phyloP scores from a whole-genome alignment of 371 early-diverging fungal genomes.

The Mucor plumbeus region DNA sequence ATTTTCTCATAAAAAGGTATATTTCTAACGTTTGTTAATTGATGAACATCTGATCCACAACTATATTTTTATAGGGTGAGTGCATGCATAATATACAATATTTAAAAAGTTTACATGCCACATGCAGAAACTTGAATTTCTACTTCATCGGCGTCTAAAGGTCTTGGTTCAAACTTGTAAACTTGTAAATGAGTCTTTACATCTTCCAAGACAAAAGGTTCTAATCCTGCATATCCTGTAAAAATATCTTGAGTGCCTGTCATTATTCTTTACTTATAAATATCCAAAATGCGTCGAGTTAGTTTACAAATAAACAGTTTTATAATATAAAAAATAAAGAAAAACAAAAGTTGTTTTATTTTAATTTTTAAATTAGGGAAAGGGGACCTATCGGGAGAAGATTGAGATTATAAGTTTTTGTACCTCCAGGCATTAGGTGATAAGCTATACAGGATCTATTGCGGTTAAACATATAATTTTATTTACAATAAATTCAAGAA shows the following conservation, averaged over 20 bases:
- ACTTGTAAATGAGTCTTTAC: conserved; percentile 36
- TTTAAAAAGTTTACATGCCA: conserved; percentile 49
- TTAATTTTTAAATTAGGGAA: no score
- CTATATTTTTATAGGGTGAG: conserved; percentile 17
- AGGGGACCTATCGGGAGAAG: no score
- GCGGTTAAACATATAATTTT: no score
- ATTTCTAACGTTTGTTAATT: conserved; percentile 37
- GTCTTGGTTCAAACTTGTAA: conserved; percentile 49
- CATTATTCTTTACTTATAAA: not conserved
- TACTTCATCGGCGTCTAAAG: conserved; percentile 57
- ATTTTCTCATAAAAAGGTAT: no score
- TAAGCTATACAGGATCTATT: no score
- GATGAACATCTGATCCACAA: conserved; percentile 60
- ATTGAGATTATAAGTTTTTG: no score
- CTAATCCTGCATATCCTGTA: conserved; percentile 42
- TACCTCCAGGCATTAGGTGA: no score
- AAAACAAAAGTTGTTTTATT: not conserved
- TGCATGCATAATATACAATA: not conserved
- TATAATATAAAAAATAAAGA: not conserved
- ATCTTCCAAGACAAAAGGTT: conserved; percentile 32
- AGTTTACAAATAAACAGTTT: not conserved
- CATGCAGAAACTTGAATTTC: conserved; percentile 64
- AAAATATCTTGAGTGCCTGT: conserved; percentile 26
- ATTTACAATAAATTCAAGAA: no score
- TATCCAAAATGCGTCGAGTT: not conserved